Percentiles rank a stretch among this genome's conserved stretches.
Evolutionary conservation across 2,329 filamentous ascomycete species (phyloP).

Genomic region (Mycogone perniciosa): DNA sequence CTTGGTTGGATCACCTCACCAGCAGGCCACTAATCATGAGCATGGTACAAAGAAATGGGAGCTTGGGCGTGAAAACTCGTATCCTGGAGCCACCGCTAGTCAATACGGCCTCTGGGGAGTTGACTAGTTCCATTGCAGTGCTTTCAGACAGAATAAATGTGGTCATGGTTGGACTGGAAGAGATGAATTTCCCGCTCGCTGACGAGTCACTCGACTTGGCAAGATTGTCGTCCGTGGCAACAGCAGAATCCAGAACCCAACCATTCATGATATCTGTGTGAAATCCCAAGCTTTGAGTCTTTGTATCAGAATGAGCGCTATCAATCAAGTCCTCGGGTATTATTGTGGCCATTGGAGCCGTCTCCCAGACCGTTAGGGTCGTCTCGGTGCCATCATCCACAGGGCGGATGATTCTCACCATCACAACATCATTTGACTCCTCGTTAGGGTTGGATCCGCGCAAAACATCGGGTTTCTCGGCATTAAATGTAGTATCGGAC

Average conservation of each 20-base stretch:
- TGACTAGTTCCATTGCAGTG: not conserved
- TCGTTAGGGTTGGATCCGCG: not conserved
- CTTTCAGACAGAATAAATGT: not conserved
- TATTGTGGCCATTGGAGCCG: slow-evolving; percentile 11
- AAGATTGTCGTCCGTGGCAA: not conserved
- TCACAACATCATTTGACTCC: slow-evolving; percentile 6
- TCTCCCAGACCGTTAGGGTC: slow-evolving; percentile 14
- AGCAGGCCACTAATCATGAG: no score
- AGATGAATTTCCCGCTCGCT: not conserved
- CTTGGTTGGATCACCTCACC: no score
- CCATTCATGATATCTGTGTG: not conserved
- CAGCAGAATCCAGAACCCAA: not conserved
- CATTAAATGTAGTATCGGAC: not conserved
- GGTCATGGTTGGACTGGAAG: not conserved
- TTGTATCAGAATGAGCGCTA: not conserved
- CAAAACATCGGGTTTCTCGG: not conserved
- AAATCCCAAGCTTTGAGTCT: no score
- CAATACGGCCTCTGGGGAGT: not conserved
- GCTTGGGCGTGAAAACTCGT: not conserved
- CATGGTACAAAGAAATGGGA: not conserved
- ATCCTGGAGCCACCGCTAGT: not conserved
- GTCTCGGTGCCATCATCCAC: slow-evolving; percentile 18
- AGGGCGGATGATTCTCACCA: slow-evolving; percentile 22
- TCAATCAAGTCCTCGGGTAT: not conserved
- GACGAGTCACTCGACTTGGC: not conserved